Percentiles rank a stretch among this genome's conserved stretches.
Conservation (phyloP, 148 eudicot genomes). For the Euryodendron excelsum region DNA sequence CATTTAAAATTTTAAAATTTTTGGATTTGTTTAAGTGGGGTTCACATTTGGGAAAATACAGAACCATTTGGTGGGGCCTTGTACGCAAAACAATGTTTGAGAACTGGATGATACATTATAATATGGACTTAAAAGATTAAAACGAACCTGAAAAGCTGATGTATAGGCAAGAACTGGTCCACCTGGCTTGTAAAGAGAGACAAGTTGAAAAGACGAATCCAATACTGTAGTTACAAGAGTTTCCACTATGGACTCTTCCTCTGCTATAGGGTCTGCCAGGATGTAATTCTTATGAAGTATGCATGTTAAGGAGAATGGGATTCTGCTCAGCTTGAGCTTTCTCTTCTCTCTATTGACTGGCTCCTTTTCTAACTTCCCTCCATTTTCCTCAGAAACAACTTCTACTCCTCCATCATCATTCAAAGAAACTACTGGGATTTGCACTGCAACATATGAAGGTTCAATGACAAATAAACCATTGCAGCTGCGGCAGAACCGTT, state of each 20-base stretch:
- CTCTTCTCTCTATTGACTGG: conserved; percentile 77
- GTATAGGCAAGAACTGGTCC: conserved; percentile 67
- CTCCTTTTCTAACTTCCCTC: conserved; percentile 53
- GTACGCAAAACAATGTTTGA: not conserved
- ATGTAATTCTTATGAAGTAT: conserved; percentile 76
- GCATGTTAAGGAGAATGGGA: conserved; percentile 74
- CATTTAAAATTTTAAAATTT: too few relatives aligned
- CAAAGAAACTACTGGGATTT: conserved; percentile 78
- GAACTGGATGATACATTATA: too few relatives aligned
- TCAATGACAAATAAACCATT: not conserved
- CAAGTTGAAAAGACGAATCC: conserved; percentile 67
- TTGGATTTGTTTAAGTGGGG: too few relatives aligned
- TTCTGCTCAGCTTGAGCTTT: conserved; percentile 57
- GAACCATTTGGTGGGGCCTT: not conserved
- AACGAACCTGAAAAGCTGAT: conserved; percentile 57
- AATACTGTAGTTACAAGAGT: conserved; percentile 74
- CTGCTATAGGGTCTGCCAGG: conserved; percentile 83
- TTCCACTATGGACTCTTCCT: conserved; percentile 87
- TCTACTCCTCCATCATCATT: conserved; percentile 87
- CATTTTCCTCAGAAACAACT: conserved; percentile 56
- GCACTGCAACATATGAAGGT: conserved; percentile 55
- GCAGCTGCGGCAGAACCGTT: not conserved
- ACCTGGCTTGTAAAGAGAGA: conserved; percentile 85
- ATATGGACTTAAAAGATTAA: not conserved
- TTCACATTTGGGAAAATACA: not conserved